Percentiles rank a stretch among this genome's conserved stretches.
phyloP scores from a whole-genome alignment of 768 basidiomycete species.

The Hydnomerulius pinastri region DNA sequence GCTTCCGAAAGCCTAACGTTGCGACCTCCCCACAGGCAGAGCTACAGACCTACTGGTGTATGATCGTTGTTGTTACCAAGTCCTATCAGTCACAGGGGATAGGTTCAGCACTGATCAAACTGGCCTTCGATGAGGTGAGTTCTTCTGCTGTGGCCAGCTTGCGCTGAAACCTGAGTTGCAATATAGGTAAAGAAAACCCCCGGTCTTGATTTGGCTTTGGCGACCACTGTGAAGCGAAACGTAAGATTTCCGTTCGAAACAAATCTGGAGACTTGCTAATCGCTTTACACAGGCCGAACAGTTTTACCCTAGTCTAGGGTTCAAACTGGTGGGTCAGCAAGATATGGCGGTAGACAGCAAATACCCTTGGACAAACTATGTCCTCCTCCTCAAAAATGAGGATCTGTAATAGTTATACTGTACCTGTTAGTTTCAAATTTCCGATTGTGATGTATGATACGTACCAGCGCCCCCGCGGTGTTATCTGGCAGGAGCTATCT shows the following conservation, averaged over 20 bases:
- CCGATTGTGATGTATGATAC: no score
- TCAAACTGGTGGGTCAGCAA: background rate
- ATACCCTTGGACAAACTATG: background rate
- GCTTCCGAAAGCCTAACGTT: background rate
- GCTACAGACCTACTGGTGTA: background rate
- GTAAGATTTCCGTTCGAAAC: background rate
- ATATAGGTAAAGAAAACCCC: background rate
- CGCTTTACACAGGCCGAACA: background rate
- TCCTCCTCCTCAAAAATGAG: background rate
- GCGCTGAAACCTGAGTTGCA: background rate
- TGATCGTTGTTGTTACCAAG: background rate
- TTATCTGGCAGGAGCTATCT: background rate
- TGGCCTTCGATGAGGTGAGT: background rate
- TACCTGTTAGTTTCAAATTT: no score
- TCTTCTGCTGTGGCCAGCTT: background rate
- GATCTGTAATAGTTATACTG: background rate
- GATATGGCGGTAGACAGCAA: background rate
- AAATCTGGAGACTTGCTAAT: background rate
- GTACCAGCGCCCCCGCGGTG: no score
- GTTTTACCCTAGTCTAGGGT: background rate
- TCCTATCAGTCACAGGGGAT: background rate
- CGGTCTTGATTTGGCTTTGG: background rate
- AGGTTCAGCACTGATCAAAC: background rate
- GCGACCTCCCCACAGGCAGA: no score
- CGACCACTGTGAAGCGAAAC: background rate